Evolutionary conservation across 2,329 filamentous ascomycete species (phyloP).

Genomic region (Botrytis porri): DNA sequence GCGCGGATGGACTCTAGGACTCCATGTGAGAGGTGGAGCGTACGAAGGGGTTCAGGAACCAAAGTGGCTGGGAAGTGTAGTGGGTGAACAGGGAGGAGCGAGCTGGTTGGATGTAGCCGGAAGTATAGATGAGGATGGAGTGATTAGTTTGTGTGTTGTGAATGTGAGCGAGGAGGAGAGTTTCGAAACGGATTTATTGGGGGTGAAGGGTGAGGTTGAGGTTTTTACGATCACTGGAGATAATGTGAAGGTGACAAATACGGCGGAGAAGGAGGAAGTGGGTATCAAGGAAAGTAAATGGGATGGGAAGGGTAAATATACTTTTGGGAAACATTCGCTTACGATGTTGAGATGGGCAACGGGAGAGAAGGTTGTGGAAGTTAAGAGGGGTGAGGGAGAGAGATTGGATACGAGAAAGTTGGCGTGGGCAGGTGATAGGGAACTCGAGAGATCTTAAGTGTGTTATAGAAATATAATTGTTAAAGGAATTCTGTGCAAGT

Average conservation of each 20-base stretch:
- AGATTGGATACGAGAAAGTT: slow-evolving; percentile 34
- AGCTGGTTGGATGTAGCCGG: slow-evolving; percentile 70
- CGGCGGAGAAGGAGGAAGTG: slow-evolving; percentile 60
- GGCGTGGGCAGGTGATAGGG: slow-evolving; percentile 28
- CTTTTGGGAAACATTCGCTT: slow-evolving; percentile 67
- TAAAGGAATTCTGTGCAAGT: not conserved
- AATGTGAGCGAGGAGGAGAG: slow-evolving; percentile 64
- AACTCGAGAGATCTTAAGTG: slow-evolving; percentile 10
- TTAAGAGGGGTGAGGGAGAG: slow-evolving; percentile 27
- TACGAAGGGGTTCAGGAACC: slow-evolving; percentile 68
- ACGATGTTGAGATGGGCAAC: slow-evolving; percentile 58
- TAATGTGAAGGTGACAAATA: slow-evolving; percentile 58
- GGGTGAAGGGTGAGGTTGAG: slow-evolving; percentile 51
- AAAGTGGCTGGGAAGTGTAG: slow-evolving; percentile 59
- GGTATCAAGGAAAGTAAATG: slow-evolving; percentile 58
- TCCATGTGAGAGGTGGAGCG: slow-evolving; percentile 59
- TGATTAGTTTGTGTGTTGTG: slow-evolving; percentile 66
- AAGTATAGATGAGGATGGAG: slow-evolving; percentile 54
- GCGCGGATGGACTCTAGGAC: slow-evolving; percentile 66
- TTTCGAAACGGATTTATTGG: slow-evolving; percentile 58
- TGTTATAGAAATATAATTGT: not conserved
- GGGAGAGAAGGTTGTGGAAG: slow-evolving; percentile 32
- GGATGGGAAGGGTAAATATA: slow-evolving; percentile 60
- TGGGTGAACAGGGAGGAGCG: slow-evolving; percentile 53
- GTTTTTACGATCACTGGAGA: slow-evolving; percentile 63